Evolutionary conservation across 176 grass and related monocot species (phyloP), one percentile per base, ranked within the genome.

Genomic region (Ampelocalamus luodianensis): DNA sequence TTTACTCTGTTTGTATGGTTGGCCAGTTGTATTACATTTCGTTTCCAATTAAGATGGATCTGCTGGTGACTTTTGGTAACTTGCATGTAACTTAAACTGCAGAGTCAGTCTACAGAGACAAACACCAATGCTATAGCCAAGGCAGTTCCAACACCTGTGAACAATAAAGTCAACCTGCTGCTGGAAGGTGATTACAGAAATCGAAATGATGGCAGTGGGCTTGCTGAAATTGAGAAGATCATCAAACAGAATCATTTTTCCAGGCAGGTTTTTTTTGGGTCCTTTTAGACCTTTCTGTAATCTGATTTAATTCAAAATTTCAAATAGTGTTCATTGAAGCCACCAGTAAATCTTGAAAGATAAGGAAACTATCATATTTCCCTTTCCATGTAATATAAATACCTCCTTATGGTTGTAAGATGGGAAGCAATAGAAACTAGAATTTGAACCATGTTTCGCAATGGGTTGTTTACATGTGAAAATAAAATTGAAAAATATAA

Each of bases 181-280:
- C 38, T 65, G 24, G 59, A 81, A 61, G 81, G 67, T 69, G 48
- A 88, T 59, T 32, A 34, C 29, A 79, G 11, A 37, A 77, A 92
- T 90, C 74, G 5, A 59, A 65, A 44, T 59, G 77, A 85, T 71
- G 59, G 18, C 24, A 71, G 16, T 58, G 62, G 17, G 26, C 22
- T 94, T 75, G 68, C 68, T 88, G 87, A 92, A 79, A 76, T 94
- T 53, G 90, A 94, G 75, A 87, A 75, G 58, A 85, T 87, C 22
- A 78, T 94, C 67, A 92, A 80, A 54, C 84, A 88, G 84, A 92
- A 60, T 34, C 29, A 49, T 70, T 94, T 94, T 76, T 85, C 89
- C 18, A 90, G 92, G 92, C 42, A 92, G 44, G 85, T 88, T 83
- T 71, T 76, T 89, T 62, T 55, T 54, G 26, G n/a, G n/a, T 22